These are phyloP conservation scores for Mortierella sp. DNA, from an alignment of 371 early-diverging fungal species.

Conservation along the genomic window DNA sequence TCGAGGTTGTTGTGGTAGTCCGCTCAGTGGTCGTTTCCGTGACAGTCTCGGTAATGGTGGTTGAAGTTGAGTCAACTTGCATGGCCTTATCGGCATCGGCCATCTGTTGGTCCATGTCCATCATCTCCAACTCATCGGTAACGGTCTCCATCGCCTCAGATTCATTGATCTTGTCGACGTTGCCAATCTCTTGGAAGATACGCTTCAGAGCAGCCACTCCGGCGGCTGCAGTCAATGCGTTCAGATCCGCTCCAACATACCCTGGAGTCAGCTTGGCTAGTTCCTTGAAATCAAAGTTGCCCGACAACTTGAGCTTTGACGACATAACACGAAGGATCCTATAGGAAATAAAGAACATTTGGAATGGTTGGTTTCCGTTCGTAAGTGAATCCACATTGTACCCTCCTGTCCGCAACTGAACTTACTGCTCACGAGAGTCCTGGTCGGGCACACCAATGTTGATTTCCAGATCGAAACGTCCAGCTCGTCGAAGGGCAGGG, in stretches of 20 bases:
- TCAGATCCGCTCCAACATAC: slow-evolving; percentile 99
- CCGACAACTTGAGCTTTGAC: slow-evolving; percentile 87
- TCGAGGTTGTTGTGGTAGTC: slow-evolving; percentile 15
- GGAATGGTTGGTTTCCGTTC: neutral
- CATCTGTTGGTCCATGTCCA: slow-evolving; percentile 48
- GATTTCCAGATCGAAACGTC: slow-evolving; percentile 99
- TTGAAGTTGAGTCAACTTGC: slow-evolving; percentile 25
- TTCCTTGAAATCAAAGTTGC: slow-evolving; percentile 89
- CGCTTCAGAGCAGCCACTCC: slow-evolving; percentile 96
- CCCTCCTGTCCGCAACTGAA: neutral
- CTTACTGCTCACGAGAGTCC: slow-evolving; percentile 88
- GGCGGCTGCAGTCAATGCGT: slow-evolving; percentile 97
- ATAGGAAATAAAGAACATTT: neutral
- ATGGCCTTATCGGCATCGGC: slow-evolving; percentile 26
- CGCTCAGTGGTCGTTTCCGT: neutral
- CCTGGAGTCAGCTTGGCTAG: slow-evolving; percentile 98
- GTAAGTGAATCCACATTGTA: neutral
- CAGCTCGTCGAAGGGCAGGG: slow-evolving; percentile 97
- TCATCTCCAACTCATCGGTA: slow-evolving; percentile 59
- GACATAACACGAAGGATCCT: slow-evolving; percentile 94
- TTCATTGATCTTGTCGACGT: slow-evolving; percentile 59
- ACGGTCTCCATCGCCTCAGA: slow-evolving; percentile 58
- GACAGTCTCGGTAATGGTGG: slow-evolving; percentile 11
- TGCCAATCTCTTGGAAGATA: slow-evolving; percentile 85
- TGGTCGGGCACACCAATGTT: slow-evolving; percentile 98